phyloP scores from a whole-genome alignment of 2,329 filamentous ascomycete genomes.

The Sclerotinia sclerotiorum region DNA sequence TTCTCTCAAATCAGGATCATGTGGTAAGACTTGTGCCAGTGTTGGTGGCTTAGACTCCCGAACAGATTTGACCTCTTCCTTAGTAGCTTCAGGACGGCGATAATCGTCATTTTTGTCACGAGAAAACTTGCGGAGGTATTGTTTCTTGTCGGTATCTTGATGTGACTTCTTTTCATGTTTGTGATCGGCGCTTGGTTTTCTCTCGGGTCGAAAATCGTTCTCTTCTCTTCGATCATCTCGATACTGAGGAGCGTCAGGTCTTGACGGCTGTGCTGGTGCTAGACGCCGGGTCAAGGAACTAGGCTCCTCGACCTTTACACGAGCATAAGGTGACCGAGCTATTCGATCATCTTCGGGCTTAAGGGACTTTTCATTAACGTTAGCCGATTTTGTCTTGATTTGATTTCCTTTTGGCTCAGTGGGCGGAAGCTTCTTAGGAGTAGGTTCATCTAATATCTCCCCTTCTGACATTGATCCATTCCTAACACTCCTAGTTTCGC shows the following conservation, averaged over 20 bases:
- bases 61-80: slow-evolving; percentile 27
- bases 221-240: slow-evolving; percentile 34
- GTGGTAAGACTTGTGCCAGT: slow-evolving; percentile 34
- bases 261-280: slow-evolving; percentile 20
- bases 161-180: slow-evolving; percentile 29
- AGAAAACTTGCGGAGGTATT: slow-evolving; percentile 25
- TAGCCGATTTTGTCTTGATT: slow-evolving; percentile 24
- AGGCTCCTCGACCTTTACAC: slow-evolving; percentile 25
- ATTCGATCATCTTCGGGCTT: slow-evolving; percentile 27
- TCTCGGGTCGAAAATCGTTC: slow-evolving; percentile 28
- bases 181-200: slow-evolving; percentile 25
- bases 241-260: slow-evolving; percentile 20
- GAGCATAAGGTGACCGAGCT: slow-evolving; percentile 24
- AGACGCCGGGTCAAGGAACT: slow-evolving; percentile 26
- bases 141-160: slow-evolving; percentile 28
- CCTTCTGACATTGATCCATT: slow-evolving; percentile 36
- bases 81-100: slow-evolving; percentile 26
- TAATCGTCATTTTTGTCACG: slow-evolving; percentile 30
- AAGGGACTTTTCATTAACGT: slow-evolving; percentile 28
- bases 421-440: slow-evolving; percentile 26
- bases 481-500: slow-evolving; percentile 28
- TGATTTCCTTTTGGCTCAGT: slow-evolving; percentile 31
- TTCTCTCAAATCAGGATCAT: slow-evolving; percentile 40
- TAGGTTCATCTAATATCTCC: slow-evolving; percentile 40
- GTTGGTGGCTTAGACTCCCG: slow-evolving; percentile 29